phyloP scores from a whole-genome alignment of 2,329 filamentous ascomycete species.

The Cyphellophora attinorum region DNA sequence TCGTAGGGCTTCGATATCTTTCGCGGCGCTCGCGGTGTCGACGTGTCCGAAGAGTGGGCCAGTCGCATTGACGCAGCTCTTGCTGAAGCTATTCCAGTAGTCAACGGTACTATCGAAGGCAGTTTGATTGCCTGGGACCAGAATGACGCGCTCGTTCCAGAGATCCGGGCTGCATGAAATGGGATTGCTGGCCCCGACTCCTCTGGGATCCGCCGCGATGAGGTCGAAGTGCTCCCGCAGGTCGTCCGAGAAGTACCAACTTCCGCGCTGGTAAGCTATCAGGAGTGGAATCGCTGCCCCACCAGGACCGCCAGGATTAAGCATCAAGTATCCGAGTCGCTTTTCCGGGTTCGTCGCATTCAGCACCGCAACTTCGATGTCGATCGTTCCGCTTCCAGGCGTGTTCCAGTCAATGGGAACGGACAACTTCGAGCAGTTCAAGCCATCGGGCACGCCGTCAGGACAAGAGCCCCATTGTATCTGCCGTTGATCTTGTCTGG shows the following conservation, averaged over 20 bases:
- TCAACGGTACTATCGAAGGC: no score
- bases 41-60: conserved; percentile 32
- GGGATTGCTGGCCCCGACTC: conserved; percentile 31
- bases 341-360: conserved; percentile 26
- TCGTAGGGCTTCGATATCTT: conserved; percentile 26
- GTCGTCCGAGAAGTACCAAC: neutral
- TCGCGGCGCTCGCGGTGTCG: conserved; percentile 27
- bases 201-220: conserved; percentile 35
- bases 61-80: no score
- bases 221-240: conserved; percentile 30
- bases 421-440: neutral
- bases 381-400: neutral
- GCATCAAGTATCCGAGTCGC: conserved; percentile 27
- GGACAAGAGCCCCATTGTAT: no score
- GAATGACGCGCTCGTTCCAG: no score
- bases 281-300: neutral
- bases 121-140: no score
- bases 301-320: conserved; percentile 21
- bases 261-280: neutral
- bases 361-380: conserved; percentile 10
- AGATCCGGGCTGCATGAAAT: conserved; percentile 29
- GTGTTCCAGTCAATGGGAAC: neutral
- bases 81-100: no score
- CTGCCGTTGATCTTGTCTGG: no score
- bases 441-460: no score